phyloP scores from a whole-genome alignment of 2,329 filamentous ascomycete species.

The Pestalotiopsis sp. region DNA sequence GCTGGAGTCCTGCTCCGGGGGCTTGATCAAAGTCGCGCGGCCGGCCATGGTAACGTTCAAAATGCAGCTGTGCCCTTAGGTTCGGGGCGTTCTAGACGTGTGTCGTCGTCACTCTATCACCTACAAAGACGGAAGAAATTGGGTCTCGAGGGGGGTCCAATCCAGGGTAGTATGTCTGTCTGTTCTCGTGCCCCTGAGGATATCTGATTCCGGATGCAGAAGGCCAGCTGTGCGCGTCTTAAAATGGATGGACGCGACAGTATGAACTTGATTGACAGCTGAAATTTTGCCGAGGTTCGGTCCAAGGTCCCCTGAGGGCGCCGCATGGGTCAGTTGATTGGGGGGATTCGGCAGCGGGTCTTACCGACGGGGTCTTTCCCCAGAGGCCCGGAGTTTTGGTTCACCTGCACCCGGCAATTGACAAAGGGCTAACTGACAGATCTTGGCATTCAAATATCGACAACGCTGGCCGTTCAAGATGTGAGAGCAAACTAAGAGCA shows the following conservation, averaged over 20 bases:
- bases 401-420: conserved; percentile 5
- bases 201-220: neutral
- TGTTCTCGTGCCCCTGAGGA: neutral
- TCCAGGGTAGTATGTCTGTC: neutral
- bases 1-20: conserved; percentile 71
- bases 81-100: neutral
- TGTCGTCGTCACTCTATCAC: neutral
- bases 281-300: conserved; percentile 14
- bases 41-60: conserved; percentile 27
- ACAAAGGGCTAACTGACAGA: neutral
- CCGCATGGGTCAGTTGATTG: neutral
- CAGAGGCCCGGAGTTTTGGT: conserved; percentile 1
- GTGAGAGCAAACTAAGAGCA: too few species aligned
- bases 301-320: neutral
- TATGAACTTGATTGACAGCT: neutral
- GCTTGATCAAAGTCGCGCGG: conserved; percentile 67
- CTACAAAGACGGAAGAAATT: neutral
- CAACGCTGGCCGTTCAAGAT: too few species aligned
- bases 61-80: neutral
- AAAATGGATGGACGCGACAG: neutral
- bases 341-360: neutral
- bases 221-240: neutral
- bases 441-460: neutral
- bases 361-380: conserved; percentile 3
- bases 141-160: neutral